Conservation (phyloP, 2,329 filamentous ascomycete species). For the Cytospora paraplurivora region DNA sequence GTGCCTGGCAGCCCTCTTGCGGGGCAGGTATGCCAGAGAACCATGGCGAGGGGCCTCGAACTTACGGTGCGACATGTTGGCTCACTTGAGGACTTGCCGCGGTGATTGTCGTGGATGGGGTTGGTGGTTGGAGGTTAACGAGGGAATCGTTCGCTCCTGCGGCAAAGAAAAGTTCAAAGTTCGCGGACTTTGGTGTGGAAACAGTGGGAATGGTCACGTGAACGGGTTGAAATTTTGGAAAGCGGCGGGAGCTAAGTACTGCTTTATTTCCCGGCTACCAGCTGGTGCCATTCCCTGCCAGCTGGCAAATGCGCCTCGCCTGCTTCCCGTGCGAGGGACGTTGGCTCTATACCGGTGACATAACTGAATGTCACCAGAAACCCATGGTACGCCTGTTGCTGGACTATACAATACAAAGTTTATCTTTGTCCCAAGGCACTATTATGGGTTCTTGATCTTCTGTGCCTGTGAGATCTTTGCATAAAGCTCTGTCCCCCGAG, state of each 20-base stretch:
- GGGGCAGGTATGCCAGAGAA: slow-evolving; percentile 82
- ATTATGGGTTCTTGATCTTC: neutral
- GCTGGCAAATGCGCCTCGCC: too few relatives aligned
- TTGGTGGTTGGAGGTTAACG: slow-evolving; percentile 18
- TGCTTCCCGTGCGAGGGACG: too few relatives aligned
- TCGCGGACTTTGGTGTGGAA: slow-evolving; percentile 16
- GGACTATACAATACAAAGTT: too few relatives aligned
- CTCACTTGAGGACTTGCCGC: slow-evolving; percentile 25
- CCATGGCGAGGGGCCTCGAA: slow-evolving; percentile 91
- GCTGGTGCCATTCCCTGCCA: slow-evolving; percentile 9
- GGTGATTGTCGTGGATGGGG: slow-evolving; percentile 26
- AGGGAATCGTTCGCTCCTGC: neutral
- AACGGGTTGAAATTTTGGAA: neutral
- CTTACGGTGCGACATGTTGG: slow-evolving; percentile 55
- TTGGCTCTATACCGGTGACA: too few relatives aligned
- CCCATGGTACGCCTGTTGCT: too few relatives aligned
- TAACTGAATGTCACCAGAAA: too few relatives aligned
- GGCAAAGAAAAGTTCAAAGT: slow-evolving; percentile 17
- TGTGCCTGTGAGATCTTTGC: neutral
- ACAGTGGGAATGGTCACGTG: slow-evolving; percentile 25
- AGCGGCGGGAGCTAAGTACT: neutral
- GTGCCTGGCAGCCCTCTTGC: slow-evolving; percentile 93
- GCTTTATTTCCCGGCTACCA: neutral
- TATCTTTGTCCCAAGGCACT: neutral
- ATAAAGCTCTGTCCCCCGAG: neutral